Conservation (phyloP, 1,284 basidiomycete genomes). For the Cryptococcus sp. region DNA sequence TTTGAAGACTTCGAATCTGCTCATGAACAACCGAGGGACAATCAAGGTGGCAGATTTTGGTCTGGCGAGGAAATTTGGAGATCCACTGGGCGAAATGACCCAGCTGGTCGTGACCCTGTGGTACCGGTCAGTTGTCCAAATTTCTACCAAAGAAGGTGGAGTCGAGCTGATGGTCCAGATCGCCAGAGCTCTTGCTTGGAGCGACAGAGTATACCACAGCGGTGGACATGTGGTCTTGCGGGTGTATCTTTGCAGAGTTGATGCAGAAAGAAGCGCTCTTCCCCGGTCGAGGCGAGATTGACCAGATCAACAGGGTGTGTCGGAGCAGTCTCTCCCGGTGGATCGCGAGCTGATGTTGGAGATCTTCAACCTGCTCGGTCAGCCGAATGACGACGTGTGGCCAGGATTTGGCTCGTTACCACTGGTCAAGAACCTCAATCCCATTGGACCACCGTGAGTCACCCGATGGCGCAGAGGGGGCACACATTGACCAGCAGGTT, state of each 20-base stretch:
- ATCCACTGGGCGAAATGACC: constrained; percentile 92
- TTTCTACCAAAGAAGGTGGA: no score
- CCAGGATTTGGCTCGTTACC: constrained; percentile 74
- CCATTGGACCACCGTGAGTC: constrained; percentile 58
- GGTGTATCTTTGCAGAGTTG: constrained; percentile 85
- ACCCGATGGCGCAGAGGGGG: no score
- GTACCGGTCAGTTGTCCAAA: constrained; percentile 95
- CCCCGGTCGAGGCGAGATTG: constrained; percentile 90
- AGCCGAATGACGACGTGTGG: constrained; percentile 80
- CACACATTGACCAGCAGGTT: constrained; percentile 32
- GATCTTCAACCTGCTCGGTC: constrained; percentile 85
- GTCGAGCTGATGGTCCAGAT: no score
- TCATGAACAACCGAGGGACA: constrained; percentile 97
- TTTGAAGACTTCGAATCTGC: constrained; percentile 91
- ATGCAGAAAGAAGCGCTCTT: constrained; percentile 90
- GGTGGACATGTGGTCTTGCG: constrained; percentile 47
- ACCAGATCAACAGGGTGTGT: constrained; percentile 75
- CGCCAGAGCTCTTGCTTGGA: constrained; percentile 92
- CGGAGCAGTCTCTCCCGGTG: neutral
- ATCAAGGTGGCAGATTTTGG: constrained; percentile 99
- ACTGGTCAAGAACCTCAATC: constrained; percentile 68
- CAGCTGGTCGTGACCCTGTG: constrained; percentile 96
- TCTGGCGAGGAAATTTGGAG: constrained; percentile 88
- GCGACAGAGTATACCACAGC: constrained; percentile 89
- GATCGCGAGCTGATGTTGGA: constrained; percentile 13